Conservation (phyloP, 768 basidiomycete species). For the Guyanaporus albipodus region DNA sequence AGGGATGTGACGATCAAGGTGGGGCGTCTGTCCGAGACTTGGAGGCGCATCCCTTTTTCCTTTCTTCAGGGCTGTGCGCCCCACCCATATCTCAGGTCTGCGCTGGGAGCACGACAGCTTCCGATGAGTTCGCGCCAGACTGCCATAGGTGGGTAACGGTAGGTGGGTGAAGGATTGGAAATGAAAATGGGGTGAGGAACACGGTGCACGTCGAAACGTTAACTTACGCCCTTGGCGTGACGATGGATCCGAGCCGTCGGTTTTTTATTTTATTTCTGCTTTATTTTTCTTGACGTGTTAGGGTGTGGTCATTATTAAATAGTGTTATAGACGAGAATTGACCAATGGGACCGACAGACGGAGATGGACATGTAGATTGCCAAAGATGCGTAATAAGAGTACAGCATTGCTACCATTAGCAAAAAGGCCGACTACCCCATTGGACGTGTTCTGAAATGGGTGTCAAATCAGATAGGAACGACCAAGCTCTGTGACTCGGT, state of each 20-base stretch:
- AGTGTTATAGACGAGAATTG: slow-evolving; percentile 2
- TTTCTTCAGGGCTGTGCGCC: neutral
- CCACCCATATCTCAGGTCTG: too few species aligned
- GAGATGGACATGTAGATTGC: slow-evolving; percentile 11
- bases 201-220: slow-evolving; percentile 8
- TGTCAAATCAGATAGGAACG: slow-evolving; percentile 30
- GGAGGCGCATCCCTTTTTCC: neutral
- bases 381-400: slow-evolving; percentile 17
- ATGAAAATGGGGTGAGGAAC: slow-evolving; percentile 7
- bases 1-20: too few species aligned
- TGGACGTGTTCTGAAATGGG: slow-evolving; percentile 15
- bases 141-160: slow-evolving; percentile 10
- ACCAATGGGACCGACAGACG: neutral
- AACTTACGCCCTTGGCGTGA: neutral
- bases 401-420: slow-evolving; percentile 20
- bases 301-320: too few species aligned
- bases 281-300: too few species aligned
- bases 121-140: slow-evolving; percentile 7
- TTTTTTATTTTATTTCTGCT: too few species aligned
- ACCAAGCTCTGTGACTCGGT: slow-evolving; percentile 5
- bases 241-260: slow-evolving; percentile 14
- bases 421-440: slow-evolving; percentile 18
- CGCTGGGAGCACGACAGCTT: neutral
- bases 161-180: neutral
- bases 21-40: too few species aligned